These are phyloP conservation scores for Tricholoma bakamatsutake DNA, from an alignment of 768 basidiomycete species.

Conservation along the genomic window DNA sequence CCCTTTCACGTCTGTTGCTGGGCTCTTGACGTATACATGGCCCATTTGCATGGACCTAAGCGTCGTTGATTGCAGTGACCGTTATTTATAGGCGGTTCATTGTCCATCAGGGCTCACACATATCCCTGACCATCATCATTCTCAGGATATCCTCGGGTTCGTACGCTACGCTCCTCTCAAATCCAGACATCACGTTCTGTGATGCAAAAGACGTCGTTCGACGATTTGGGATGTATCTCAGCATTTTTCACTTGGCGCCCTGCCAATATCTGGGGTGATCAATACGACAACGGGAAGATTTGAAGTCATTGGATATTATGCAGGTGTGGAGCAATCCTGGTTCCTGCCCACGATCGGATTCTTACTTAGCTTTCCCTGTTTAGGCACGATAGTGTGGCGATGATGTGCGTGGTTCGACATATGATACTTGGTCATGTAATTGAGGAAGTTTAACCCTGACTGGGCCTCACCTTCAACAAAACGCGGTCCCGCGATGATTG, in stretches of 20 bases:
- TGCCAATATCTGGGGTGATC: constrained; percentile 73
- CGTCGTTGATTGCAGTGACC: constrained; percentile 44
- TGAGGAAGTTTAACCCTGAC: not conserved
- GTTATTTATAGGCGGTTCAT: constrained; percentile 54
- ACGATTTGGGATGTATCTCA: constrained; percentile 60
- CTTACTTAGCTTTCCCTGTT: not conserved
- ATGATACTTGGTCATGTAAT: not conserved
- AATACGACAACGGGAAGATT: constrained; percentile 46
- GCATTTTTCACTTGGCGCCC: constrained; percentile 52
- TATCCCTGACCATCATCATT: not conserved
- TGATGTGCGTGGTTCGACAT: constrained; percentile 4
- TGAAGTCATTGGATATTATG: constrained; percentile 38
- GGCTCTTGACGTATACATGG: constrained; percentile 62
- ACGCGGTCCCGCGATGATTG: not conserved
- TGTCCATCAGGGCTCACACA: not conserved
- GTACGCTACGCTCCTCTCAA: constrained; percentile 49
- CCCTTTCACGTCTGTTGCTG: constrained; percentile 52
- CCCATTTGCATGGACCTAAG: constrained; percentile 48
- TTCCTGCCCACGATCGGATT: not conserved
- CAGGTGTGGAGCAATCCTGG: constrained; percentile 6
- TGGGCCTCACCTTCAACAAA: not conserved
- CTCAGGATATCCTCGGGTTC: constrained; percentile 55
- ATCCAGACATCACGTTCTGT: constrained; percentile 60
- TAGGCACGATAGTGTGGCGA: not conserved
- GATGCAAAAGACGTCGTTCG: constrained; percentile 55